A percentile compares a stretch with the other conserved stretches of the same genome.
Evolutionary conservation across 108 stramenopile genomes (phyloP).

Genomic region (Cyclotella baltica): DNA sequence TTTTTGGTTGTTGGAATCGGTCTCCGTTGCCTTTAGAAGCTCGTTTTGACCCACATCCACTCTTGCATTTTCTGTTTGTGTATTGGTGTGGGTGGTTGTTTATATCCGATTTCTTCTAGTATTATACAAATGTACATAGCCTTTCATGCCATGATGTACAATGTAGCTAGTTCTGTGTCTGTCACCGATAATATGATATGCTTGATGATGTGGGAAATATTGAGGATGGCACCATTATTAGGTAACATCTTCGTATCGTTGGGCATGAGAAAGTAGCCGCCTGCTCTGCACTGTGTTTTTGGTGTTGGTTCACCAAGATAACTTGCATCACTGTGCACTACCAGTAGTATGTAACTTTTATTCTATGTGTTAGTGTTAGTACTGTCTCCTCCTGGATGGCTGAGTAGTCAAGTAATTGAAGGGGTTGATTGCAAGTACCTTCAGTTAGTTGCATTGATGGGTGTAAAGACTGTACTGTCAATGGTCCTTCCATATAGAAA

Average conservation of each 20-base stretch:
- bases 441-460: not conserved
- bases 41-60: no score
- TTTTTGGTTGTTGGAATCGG: no score
- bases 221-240: constrained; percentile 4
- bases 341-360: not conserved
- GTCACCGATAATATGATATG: not conserved
- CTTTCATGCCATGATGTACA: no score
- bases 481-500: not conserved
- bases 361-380: not conserved
- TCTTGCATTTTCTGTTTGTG: no score
- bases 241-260: not conserved
- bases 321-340: not conserved
- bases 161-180: not conserved
- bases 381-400: not conserved
- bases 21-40: no score
- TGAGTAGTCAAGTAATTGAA: not conserved
- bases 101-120: no score
- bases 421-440: not conserved
- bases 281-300: not conserved
- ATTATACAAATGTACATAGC: no score
- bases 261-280: not conserved
- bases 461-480: not conserved
- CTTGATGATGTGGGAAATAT: no score
- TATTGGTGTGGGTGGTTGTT: no score
- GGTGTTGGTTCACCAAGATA: constrained; percentile 3